Evolutionary conservation across 805 yeast genomes (phyloP).

Genomic region (Pichia exigua): DNA sequence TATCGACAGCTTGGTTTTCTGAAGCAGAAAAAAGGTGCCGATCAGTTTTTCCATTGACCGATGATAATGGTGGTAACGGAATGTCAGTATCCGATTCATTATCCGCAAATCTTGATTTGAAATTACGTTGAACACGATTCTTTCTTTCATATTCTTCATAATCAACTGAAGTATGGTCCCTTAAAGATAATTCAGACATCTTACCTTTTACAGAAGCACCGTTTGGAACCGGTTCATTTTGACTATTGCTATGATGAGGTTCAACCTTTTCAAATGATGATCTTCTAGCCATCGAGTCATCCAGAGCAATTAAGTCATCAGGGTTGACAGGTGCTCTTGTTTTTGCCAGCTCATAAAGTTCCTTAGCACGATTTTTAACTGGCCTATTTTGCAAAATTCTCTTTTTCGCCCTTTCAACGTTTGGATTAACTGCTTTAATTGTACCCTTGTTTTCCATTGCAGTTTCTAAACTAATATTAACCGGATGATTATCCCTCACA

Average conservation of each 20-base stretch:
- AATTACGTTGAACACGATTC: slow-evolving; percentile 26
- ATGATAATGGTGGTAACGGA: slow-evolving; percentile 9
- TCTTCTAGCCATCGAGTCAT: slow-evolving; percentile 19
- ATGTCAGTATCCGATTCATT: slow-evolving; percentile 52
- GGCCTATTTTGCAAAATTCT: slow-evolving; percentile 14
- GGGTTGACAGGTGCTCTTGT: slow-evolving; percentile 12
- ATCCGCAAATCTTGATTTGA: slow-evolving; percentile 52
- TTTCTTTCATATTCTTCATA: slow-evolving; percentile 11
- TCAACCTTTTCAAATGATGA: slow-evolving; percentile 53
- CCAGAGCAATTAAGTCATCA: slow-evolving; percentile 5
- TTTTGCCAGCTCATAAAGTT: slow-evolving; percentile 44
- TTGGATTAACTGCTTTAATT: slow-evolving; percentile 8
- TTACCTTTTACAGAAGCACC: neutral
- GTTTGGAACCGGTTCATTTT: slow-evolving; percentile 20
- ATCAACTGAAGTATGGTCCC: slow-evolving; percentile 13
- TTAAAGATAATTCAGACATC: slow-evolving; percentile 13
- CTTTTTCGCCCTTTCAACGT: slow-evolving; percentile 13
- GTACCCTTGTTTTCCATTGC: neutral
- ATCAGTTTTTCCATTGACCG: neutral
- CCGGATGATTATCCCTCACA: neutral
- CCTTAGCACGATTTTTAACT: slow-evolving; percentile 39
- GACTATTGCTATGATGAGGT: slow-evolving; percentile 1
- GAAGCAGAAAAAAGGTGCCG: neutral
- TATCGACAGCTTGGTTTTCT: neutral
- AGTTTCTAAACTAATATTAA: neutral